These are phyloP conservation scores for Miscanthus sacchariflorus DNA, from an alignment of 202 grass and related monocot genomes.

Conservation along the genomic window DNA sequence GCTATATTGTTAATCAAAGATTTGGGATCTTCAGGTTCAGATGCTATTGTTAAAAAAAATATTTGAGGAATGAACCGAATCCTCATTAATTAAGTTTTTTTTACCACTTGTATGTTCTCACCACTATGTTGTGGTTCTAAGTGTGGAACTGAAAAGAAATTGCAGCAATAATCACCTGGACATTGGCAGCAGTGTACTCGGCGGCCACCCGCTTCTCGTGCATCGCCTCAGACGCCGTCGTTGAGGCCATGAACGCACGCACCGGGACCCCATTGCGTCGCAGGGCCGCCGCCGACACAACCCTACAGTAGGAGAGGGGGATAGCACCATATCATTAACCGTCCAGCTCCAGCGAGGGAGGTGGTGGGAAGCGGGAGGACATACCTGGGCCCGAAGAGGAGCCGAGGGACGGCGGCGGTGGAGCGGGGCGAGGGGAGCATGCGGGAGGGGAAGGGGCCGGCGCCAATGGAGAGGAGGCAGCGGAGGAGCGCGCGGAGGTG, in stretches of 20 bases:
- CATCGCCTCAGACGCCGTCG: conserved; percentile 64
- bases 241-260: conserved; percentile 81
- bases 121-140: too few species aligned
- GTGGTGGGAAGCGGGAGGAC: neutral
- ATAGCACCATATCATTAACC: conserved; percentile 12
- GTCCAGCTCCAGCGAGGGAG: neutral
- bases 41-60: too few species aligned
- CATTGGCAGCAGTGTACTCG: conserved; percentile 82
- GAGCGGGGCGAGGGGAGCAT: conserved; percentile 38
- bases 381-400: conserved; percentile 63
- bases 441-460: conserved; percentile 31
- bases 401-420: conserved; percentile 34
- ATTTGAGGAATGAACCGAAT: too few species aligned
- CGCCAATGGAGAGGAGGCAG: conserved; percentile 61
- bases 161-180: conserved; percentile 70
- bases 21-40: too few species aligned
- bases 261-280: conserved; percentile 52
- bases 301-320: conserved; percentile 42
- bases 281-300: conserved; percentile 35
- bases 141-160: too few species aligned
- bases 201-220: conserved; percentile 61
- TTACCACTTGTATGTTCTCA: too few species aligned
- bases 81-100: too few species aligned
- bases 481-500: conserved; percentile 64
- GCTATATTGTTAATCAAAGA: too few species aligned